A percentile compares a stretch with the other conserved stretches of the same genome.
Conservation (phyloP, 164 flowering plant genomes). For the Nelumbo lutea region DNA sequence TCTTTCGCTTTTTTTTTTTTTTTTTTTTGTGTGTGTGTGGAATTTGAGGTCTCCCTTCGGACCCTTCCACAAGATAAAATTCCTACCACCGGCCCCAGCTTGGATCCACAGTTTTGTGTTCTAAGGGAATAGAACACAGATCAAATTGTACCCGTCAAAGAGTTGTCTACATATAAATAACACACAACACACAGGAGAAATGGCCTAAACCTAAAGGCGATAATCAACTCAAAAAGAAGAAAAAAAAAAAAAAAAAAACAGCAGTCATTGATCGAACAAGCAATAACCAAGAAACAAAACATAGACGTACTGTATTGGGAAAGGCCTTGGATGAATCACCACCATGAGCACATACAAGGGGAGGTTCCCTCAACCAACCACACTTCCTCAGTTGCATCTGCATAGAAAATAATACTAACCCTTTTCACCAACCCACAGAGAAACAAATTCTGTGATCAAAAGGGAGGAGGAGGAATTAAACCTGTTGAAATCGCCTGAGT, state of each 20-base stretch:
- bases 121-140: too few relatives aligned
- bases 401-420: neutral
- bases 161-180: too few relatives aligned
- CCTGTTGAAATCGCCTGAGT: constrained; percentile 65
- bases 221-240: neutral
- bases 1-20: too few relatives aligned
- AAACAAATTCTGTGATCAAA: neutral
- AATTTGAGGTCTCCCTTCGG: too few relatives aligned
- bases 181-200: neutral
- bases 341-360: constrained; percentile 98
- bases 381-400: constrained; percentile 65
- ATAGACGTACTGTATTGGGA: constrained; percentile 72
- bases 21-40: too few relatives aligned
- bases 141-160: too few relatives aligned
- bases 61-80: too few relatives aligned
- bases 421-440: too few relatives aligned
- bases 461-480: constrained; percentile 9
- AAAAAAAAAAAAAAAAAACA: too few relatives aligned
- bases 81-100: too few relatives aligned
- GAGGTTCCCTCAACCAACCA: constrained; percentile 73
- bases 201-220: neutral
- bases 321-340: constrained; percentile 81
- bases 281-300: neutral
- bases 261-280: neutral
- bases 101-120: too few relatives aligned